Base-by-base conservation (phyloP, 805 yeast genomes). In the Kluyveromyces siamensis region DNA sequence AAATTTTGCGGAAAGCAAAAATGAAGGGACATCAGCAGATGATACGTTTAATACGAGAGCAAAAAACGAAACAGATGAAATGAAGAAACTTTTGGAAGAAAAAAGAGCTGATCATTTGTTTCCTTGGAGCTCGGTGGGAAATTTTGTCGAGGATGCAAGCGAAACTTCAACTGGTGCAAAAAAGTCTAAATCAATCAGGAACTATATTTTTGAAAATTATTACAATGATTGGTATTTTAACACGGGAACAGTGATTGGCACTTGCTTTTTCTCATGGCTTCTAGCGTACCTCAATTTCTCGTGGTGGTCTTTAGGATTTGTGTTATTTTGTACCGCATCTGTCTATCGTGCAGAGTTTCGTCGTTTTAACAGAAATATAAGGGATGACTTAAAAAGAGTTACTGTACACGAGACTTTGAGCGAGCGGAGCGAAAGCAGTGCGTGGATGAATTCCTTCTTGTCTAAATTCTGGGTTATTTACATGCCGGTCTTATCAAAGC, bases 401-500 rank as follows among this genome's bases (percentile, higher is more conserved):
- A 71, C 75, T 27, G 78, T 87, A n/a, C 70, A 73, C 44, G 85
- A 83, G 61, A 72, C 80, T 38, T 68, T 86, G 52, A 86, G 81
- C 50, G 73, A 76, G 44, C 76, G 74, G 56, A 62, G 74, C 48
- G 95, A 86, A 67, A 81, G 90, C 8, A 84, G 86, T 79, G 79
- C 82, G 51, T 86, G 95, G 95, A 64, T 86, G 58, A 86, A 86
- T 59, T 76, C 82, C 21, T 85, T 86, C 59, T 66, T 86, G 62
- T 81, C 81, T 41, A 86, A 86, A 66, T 84, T 86, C 60, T 86
- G 95, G 95, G 86, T 84, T 49, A 84, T 86, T 52, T 86, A 86
- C 59, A 86, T 86, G 95, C 91, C 93, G 33, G 88, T 86, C 0
- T 70, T 86, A 45, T 81, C 89, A 7, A 87, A 84, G 55, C 81